phyloP scores from a whole-genome alignment of 2,329 filamentous ascomycete species.

The Neoarthrinium moseri region DNA sequence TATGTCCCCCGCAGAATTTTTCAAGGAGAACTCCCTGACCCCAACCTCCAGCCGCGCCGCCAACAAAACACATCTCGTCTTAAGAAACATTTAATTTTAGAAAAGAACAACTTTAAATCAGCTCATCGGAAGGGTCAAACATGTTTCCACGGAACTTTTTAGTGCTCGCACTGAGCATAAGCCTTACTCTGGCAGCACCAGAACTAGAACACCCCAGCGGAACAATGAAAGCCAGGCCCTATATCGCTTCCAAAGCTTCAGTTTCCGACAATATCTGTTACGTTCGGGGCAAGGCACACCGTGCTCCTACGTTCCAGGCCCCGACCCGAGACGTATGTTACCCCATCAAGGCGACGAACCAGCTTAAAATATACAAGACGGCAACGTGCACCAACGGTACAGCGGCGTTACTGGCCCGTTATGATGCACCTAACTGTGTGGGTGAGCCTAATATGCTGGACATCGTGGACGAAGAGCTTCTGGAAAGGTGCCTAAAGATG shows the following conservation, averaged over 20 bases:
- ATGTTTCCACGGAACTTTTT: too few species aligned
- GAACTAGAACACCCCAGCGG: too few species aligned
- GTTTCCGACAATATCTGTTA: neutral
- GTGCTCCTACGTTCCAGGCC: neutral
- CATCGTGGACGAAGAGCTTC: neutral
- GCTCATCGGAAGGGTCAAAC: too few species aligned
- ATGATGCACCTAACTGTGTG: neutral
- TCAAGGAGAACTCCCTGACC: too few species aligned
- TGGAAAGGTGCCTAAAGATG: constrained; percentile 5
- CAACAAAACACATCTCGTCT: too few species aligned
- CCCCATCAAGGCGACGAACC: neutral
- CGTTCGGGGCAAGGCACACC: neutral
- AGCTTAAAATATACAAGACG: constrained; percentile 7
- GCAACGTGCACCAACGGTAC: constrained; percentile 5
- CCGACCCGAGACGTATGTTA: constrained; percentile 2
- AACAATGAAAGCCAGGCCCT: neutral
- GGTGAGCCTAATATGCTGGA: neutral
- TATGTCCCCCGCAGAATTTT: too few species aligned
- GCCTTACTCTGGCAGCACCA: too few species aligned
- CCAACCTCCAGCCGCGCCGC: too few species aligned
- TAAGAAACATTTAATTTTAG: too few species aligned
- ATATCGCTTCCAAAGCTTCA: neutral
- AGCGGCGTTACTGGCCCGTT: constrained; percentile 5
- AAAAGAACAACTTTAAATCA: too few species aligned
- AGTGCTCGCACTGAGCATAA: too few species aligned